These are phyloP conservation scores for Trametes pubescens DNA, from an alignment of 1,284 basidiomycete species.

Conservation along the genomic window DNA sequence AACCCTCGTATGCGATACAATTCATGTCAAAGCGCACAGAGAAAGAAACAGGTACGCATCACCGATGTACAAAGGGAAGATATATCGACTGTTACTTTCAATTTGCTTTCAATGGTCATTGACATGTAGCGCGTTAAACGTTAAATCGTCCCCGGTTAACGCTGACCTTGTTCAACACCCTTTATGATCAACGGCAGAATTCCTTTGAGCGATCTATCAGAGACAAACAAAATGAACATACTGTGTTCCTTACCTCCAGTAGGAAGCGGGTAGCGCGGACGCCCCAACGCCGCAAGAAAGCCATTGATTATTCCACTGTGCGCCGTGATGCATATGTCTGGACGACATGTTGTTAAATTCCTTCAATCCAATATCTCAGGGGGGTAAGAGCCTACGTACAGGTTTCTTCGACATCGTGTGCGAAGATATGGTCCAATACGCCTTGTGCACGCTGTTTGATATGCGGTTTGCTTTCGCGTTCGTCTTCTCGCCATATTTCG, in stretches of 20 bases:
- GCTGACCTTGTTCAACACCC: not conserved
- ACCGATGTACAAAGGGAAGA: not conserved
- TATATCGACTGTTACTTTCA: not conserved
- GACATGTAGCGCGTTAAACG: no score
- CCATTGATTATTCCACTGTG: slow-evolving; percentile 69
- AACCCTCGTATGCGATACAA: no score
- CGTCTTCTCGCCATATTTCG: slow-evolving; percentile 68
- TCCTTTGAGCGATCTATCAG: slow-evolving; percentile 3
- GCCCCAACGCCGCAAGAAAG: slow-evolving; percentile 55
- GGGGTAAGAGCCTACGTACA: slow-evolving; percentile 50
- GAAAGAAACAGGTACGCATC: no score
- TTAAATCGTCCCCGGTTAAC: no score
- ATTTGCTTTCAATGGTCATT: no score
- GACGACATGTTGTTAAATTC: slow-evolving; percentile 45
- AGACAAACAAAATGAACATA: not conserved
- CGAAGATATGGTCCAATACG: slow-evolving; percentile 74
- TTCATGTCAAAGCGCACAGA: no score
- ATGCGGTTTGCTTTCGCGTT: slow-evolving; percentile 69
- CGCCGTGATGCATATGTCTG: slow-evolving; percentile 64
- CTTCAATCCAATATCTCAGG: not conserved
- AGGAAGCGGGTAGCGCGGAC: slow-evolving; percentile 53
- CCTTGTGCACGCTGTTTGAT: slow-evolving; percentile 59
- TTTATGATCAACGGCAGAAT: slow-evolving; percentile 27
- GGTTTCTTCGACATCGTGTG: slow-evolving; percentile 48
- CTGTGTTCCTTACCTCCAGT: slow-evolving; percentile 61